Percentiles rank a stretch among this genome's conserved stretches.
Evolutionary conservation across 2,329 filamentous ascomycete species (phyloP).

Genomic region (Aspergillus latus): DNA sequence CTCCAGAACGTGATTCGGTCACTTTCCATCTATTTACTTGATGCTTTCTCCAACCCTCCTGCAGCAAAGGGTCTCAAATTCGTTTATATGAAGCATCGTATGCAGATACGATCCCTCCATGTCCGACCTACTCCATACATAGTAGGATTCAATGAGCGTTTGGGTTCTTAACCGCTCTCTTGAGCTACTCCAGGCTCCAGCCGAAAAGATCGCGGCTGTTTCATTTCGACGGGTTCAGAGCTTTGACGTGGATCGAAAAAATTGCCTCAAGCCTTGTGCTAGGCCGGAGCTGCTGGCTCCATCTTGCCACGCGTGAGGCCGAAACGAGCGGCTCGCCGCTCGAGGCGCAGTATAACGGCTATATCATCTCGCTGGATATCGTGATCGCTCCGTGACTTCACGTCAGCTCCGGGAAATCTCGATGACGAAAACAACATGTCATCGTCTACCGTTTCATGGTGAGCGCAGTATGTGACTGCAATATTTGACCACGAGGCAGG

Average conservation of each 20-base stretch:
- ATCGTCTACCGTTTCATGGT: not conserved
- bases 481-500: not conserved
- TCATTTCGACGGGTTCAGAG: not conserved
- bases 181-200: not conserved
- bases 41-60: not conserved
- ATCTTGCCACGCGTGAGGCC: not conserved
- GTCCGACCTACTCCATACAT: not conserved
- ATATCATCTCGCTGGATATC: not conserved
- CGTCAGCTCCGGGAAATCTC: not conserved
- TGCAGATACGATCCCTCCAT: not conserved
- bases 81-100: not conserved
- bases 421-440: not conserved
- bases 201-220: constrained; percentile 4
- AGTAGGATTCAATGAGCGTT: too few species aligned
- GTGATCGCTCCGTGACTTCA: not conserved
- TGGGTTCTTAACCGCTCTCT: not conserved
- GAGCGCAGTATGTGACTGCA: not conserved
- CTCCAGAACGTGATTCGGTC: not conserved
- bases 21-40: not conserved
- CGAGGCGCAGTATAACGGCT: not conserved
- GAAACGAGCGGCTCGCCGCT: not conserved
- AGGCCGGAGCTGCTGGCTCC: not conserved
- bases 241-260: not conserved
- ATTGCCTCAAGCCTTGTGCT: not conserved
- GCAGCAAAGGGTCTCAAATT: not conserved